These are phyloP conservation scores for Mucor racemosus DNA, from an alignment of 371 early-diverging fungal genomes.

Conservation along the genomic window DNA sequence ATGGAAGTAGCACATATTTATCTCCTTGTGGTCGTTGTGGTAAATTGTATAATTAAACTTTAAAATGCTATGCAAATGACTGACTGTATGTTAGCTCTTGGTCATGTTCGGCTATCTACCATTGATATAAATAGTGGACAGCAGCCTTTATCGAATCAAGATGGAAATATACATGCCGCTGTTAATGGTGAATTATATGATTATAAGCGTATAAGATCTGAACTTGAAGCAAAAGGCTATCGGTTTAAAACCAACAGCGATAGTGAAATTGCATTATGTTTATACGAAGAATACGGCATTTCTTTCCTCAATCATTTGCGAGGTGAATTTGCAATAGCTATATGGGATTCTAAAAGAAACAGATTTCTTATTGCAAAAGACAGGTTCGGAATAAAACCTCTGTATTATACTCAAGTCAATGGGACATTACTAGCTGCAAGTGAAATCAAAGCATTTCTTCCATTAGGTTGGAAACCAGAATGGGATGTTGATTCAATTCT, in stretches of 20 bases:
- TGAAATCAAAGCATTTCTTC: slow-evolving; percentile 7
- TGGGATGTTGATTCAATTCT: slow-evolving; percentile 25
- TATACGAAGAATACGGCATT: neutral
- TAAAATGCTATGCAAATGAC: too few relatives aligned
- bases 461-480: slow-evolving; percentile 25
- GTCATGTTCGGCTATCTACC: too few relatives aligned
- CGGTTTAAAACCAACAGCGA: too few relatives aligned
- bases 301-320: neutral
- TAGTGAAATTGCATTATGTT: too few relatives aligned
- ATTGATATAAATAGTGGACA: neutral
- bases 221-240: neutral
- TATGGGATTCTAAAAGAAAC: neutral
- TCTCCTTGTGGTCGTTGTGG: too few relatives aligned
- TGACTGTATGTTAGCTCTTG: too few relatives aligned
- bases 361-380: neutral
- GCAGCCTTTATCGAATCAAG: neutral
- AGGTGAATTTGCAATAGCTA: neutral
- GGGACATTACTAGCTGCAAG: neutral
- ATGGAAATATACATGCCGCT: neutral
- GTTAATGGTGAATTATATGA: neutral
- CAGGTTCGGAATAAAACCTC: neutral
- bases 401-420: neutral
- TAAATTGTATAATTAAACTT: too few relatives aligned
- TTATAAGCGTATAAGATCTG: neutral
- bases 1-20: too few relatives aligned